Conservation (phyloP, 169 alveolate genomes). For the Babesia bigemina region DNA sequence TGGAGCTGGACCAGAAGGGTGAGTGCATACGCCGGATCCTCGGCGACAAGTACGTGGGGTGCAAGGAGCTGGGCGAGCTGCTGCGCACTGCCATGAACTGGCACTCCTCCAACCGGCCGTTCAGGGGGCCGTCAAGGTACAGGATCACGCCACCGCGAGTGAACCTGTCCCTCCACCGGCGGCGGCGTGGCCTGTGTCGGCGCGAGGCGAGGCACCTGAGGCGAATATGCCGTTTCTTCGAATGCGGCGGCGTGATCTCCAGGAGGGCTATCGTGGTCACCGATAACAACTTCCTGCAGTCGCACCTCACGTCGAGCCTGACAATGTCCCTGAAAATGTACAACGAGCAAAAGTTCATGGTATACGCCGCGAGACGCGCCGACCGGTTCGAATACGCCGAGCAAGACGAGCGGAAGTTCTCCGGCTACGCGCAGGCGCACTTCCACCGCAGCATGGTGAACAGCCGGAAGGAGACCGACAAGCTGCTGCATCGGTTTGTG, state of each 20-base stretch:
- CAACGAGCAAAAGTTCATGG: constrained; percentile 23
- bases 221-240: constrained; percentile 15
- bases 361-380: constrained; percentile 32
- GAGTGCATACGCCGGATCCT: constrained; percentile 24
- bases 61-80: constrained; percentile 36
- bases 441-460: constrained; percentile 27
- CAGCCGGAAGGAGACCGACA: constrained; percentile 43
- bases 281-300: constrained; percentile 42
- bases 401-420: constrained; percentile 6
- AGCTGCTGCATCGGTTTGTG: constrained; percentile 29
- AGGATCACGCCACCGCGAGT: neutral
- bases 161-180: constrained; percentile 10
- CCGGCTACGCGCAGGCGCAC: constrained; percentile 25
- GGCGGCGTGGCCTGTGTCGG: constrained; percentile 27
- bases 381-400: constrained; percentile 23
- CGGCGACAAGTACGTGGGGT: constrained; percentile 9
- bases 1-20: constrained; percentile 41
- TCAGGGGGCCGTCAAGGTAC: constrained; percentile 11
- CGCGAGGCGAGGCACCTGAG: constrained; percentile 25
- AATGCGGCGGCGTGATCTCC: constrained; percentile 31
- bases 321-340: constrained; percentile 7
- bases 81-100: constrained; percentile 25
- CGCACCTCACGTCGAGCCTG: constrained; percentile 24
- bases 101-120: constrained; percentile 4
- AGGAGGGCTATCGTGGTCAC: constrained; percentile 46